Percentiles rank a stretch among this genome's conserved stretches.
Evolutionary conservation across 2,329 filamentous ascomycete genomes (phyloP).

Genomic region (Trichocomaceae sp.): DNA sequence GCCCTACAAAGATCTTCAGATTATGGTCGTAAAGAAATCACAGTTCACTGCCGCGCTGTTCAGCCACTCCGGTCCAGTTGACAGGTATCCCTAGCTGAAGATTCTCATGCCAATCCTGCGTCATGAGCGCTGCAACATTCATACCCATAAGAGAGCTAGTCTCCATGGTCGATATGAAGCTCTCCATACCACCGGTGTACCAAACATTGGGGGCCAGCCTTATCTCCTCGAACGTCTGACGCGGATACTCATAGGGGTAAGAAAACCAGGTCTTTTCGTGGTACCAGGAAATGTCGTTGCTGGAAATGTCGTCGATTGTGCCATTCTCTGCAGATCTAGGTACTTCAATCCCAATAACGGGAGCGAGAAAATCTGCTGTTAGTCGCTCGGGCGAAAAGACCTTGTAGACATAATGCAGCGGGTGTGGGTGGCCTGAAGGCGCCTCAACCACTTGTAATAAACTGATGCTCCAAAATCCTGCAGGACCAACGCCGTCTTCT

Average conservation of each 20-base stretch:
- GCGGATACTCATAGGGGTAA: slow-evolving; percentile 78
- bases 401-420: slow-evolving; percentile 57
- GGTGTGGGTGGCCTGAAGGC: slow-evolving; percentile 31
- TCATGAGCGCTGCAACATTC: slow-evolving; percentile 52
- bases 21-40: too few relatives aligned
- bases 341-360: slow-evolving; percentile 42
- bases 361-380: slow-evolving; percentile 41
- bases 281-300: slow-evolving; percentile 62
- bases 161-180: slow-evolving; percentile 97
- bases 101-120: slow-evolving; percentile 26
- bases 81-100: slow-evolving; percentile 1
- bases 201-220: slow-evolving; percentile 49
- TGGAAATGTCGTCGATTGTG: slow-evolving; percentile 30
- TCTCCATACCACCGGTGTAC: slow-evolving; percentile 69
- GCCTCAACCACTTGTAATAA: slow-evolving; percentile 61
- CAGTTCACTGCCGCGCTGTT: slow-evolving; percentile 1
- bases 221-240: slow-evolving; percentile 79
- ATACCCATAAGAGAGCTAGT: slow-evolving; percentile 82
- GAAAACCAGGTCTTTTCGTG: slow-evolving; percentile 71
- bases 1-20: neutral
- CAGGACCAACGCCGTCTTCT: slow-evolving; percentile 57
- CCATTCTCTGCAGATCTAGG: slow-evolving; percentile 18
- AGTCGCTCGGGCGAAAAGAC: slow-evolving; percentile 55
- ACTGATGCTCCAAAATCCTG: slow-evolving; percentile 81
- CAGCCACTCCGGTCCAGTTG: slow-evolving; percentile 7